Conservation (phyloP, 371 early-diverging fungal species). For the Mortierella sp. region DNA sequence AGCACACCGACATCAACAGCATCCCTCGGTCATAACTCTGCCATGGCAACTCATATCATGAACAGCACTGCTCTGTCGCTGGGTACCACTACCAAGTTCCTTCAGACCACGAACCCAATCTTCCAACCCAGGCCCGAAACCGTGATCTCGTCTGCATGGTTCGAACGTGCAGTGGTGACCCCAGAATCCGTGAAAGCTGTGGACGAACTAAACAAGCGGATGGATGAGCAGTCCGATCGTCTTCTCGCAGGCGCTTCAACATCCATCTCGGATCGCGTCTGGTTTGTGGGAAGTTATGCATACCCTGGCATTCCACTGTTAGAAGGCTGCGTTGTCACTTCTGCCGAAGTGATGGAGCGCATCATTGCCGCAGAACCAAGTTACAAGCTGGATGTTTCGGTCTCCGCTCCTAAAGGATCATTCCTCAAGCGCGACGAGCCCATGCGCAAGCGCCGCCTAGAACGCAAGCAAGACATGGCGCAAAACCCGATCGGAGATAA, state of each 20-base stretch:
- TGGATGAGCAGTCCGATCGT: slow-evolving; percentile 51
- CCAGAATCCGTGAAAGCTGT: slow-evolving; percentile 73
- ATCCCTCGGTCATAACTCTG: slow-evolving; percentile 42
- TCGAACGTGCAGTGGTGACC: slow-evolving; percentile 83
- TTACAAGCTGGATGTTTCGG: slow-evolving; percentile 14
- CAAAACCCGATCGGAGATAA: neutral
- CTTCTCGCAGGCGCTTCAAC: too few relatives aligned
- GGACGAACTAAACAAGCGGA: slow-evolving; percentile 56
- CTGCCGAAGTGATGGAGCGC: slow-evolving; percentile 69
- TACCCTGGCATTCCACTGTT: slow-evolving; percentile 88
- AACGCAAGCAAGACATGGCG: slow-evolving; percentile 13
- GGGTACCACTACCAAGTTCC: slow-evolving; percentile 39
- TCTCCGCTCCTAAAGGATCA: slow-evolving; percentile 25
- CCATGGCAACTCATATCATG: slow-evolving; percentile 70
- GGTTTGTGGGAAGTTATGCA: slow-evolving; percentile 86
- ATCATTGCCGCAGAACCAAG: slow-evolving; percentile 38
- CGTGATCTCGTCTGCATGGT: slow-evolving; percentile 69
- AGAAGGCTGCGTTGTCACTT: slow-evolving; percentile 88
- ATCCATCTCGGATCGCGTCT: slow-evolving; percentile 59
- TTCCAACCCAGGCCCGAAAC: slow-evolving; percentile 63
- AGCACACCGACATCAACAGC: slow-evolving; percentile 34
- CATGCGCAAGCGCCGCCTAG: slow-evolving; percentile 39
- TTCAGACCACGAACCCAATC: slow-evolving; percentile 85
- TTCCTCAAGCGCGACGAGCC: slow-evolving; percentile 49
- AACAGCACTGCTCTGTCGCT: slow-evolving; percentile 54